Percentiles rank a stretch among this genome's conserved stretches.
phyloP scores from a whole-genome alignment of 176 grass and related monocot genomes.

The Cenchrus purpureus region DNA sequence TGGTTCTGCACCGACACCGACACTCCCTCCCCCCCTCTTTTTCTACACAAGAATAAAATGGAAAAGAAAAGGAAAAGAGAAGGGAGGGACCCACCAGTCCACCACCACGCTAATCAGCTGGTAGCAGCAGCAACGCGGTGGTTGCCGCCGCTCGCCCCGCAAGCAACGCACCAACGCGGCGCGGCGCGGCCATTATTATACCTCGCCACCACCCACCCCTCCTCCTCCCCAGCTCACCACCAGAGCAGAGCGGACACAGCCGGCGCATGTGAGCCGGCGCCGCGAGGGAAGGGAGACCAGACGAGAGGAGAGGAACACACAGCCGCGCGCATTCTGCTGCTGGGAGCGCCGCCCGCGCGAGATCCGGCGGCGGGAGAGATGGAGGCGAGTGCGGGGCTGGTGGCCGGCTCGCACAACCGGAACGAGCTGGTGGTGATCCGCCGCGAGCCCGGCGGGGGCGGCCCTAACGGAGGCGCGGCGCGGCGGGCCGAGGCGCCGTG shows the following conservation, averaged over 20 bases:
- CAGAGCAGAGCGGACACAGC: background rate
- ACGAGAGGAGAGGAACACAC: background rate
- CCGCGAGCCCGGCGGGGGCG: slow-evolving; percentile 46
- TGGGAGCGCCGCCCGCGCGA: background rate
- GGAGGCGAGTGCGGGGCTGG: slow-evolving; percentile 74
- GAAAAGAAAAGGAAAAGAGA: background rate
- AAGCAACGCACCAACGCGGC: slow-evolving; percentile 41
- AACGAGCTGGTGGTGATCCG: slow-evolving; percentile 83
- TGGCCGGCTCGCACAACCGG: slow-evolving; percentile 75
- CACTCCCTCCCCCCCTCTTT: background rate
- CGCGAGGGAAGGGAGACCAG: background rate
- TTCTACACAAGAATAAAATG: background rate
- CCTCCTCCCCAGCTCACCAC: slow-evolving; percentile 6
- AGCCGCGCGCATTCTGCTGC: too few relatives aligned
- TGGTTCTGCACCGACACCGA: slow-evolving; percentile 37
- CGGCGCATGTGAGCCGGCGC: too few relatives aligned
- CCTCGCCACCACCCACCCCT: background rate
- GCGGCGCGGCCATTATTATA: slow-evolving; percentile 32
- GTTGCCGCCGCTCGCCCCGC: slow-evolving; percentile 19
- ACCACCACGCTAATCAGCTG: background rate
- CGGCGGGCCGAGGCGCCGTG: slow-evolving; percentile 43
- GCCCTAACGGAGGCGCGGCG: background rate
- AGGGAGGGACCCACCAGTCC: background rate
- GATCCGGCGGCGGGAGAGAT: slow-evolving; percentile 21
- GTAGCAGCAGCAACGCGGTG: slow-evolving; percentile 11